Conservation (phyloP, 2,329 filamentous ascomycete species). For the Clarireedia monteithiana region DNA sequence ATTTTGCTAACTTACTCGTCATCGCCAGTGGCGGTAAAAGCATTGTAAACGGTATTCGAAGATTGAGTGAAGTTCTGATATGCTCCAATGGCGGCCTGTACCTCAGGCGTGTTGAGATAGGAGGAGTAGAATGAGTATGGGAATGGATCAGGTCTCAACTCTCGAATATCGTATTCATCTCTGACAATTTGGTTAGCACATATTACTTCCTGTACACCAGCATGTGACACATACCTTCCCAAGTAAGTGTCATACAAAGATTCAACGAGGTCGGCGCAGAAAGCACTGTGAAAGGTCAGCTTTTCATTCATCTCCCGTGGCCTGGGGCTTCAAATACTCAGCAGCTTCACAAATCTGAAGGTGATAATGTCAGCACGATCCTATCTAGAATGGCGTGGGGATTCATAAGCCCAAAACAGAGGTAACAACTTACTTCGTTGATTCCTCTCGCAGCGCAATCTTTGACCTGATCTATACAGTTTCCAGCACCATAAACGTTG, state of each 20-base stretch:
- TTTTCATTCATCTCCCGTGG: neutral
- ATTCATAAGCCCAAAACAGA: too few relatives aligned
- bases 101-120: slow-evolving; percentile 49
- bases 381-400: neutral
- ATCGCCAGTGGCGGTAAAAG: slow-evolving; percentile 42
- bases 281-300: slow-evolving; percentile 35
- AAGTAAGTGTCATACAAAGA: slow-evolving; percentile 41
- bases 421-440: slow-evolving; percentile 28
- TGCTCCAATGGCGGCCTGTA: slow-evolving; percentile 52
- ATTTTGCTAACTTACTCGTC: slow-evolving; percentile 24
- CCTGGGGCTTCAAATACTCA: neutral
- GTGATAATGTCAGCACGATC: neutral
- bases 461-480: slow-evolving; percentile 50
- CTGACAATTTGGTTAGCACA: slow-evolving; percentile 18
- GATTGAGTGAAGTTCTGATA: slow-evolving; percentile 48
- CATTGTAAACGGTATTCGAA: slow-evolving; percentile 35
- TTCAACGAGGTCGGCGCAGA: slow-evolving; percentile 48
- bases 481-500: slow-evolving; percentile 51
- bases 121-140: slow-evolving; percentile 45
- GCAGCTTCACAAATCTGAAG: slow-evolving; percentile 41
- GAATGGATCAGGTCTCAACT: slow-evolving; percentile 48
- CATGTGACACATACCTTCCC: slow-evolving; percentile 20
- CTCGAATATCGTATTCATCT: slow-evolving; percentile 53
- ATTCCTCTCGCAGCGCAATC: slow-evolving; percentile 45
- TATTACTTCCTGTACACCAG: neutral